Percentiles rank a stretch among this genome's conserved stretches.
These are phyloP conservation scores for Ophiostoma quercus DNA, from an alignment of 2,329 filamentous ascomycete genomes.

Conservation along the genomic window DNA sequence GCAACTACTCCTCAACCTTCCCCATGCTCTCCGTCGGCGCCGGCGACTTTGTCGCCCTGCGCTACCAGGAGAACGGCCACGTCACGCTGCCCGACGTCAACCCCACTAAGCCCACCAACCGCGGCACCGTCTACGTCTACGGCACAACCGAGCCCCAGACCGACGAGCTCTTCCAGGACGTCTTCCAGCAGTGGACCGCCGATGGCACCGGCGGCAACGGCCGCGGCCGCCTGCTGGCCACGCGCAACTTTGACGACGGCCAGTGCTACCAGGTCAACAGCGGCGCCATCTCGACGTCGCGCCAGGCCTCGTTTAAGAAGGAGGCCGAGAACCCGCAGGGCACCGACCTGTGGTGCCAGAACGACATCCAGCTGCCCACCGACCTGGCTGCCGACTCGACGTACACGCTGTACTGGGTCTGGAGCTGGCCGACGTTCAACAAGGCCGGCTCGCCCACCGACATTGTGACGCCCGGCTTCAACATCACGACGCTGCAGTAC, in stretches of 20 bases:
- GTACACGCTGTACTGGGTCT: constrained; percentile 91
- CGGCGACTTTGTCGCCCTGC: constrained; percentile 61
- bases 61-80: constrained; percentile 72
- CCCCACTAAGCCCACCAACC: constrained; percentile 56
- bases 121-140: constrained; percentile 70
- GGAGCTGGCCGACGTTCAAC: constrained; percentile 75
- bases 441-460: constrained; percentile 31
- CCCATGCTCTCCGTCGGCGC: constrained; percentile 57
- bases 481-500: constrained; percentile 34
- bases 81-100: constrained; percentile 56
- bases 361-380: constrained; percentile 68
- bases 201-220: constrained; percentile 76
- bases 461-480: constrained; percentile 35
- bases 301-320: constrained; percentile 52
- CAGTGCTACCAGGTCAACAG: constrained; percentile 77
- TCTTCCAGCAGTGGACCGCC: constrained; percentile 72
- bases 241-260: constrained; percentile 80
- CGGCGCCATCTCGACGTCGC: constrained; percentile 52
- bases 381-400: constrained; percentile 56
- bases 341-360: constrained; percentile 70
- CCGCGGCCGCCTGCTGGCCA: constrained; percentile 69
- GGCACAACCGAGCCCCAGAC: constrained; percentile 57
- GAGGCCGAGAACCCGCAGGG: constrained; percentile 48
- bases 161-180: constrained; percentile 50
- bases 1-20: constrained; percentile 53